These are phyloP conservation scores for Periconia sp. DNA, from an alignment of 2,329 filamentous ascomycete genomes.

Conservation along the genomic window DNA sequence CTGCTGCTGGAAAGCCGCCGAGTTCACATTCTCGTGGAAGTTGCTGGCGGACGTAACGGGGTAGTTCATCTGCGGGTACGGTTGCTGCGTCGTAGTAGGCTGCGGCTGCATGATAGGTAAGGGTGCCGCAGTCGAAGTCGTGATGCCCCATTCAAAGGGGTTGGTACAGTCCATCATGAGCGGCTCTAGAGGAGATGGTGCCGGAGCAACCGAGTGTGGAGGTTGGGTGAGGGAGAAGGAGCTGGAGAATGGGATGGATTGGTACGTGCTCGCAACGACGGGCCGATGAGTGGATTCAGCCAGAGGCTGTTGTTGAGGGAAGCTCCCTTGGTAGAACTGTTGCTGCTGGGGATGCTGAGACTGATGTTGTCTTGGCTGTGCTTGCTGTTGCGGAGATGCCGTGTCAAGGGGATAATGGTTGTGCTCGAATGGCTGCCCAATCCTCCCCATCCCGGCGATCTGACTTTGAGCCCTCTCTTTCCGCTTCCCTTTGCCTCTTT, in stretches of 20 bases:
- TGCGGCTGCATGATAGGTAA: background rate
- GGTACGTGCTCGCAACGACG: conserved; percentile 10
- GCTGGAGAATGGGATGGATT: conserved; percentile 1
- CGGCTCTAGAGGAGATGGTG: conserved; percentile 12
- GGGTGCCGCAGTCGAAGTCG: background rate
- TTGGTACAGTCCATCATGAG: conserved; percentile 10
- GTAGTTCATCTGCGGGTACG: conserved; percentile 5
- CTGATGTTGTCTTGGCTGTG: background rate
- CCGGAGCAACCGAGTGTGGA: conserved; percentile 9
- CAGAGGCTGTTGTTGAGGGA: background rate
- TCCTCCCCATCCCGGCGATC: conserved; percentile 2
- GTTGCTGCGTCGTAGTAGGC: background rate
- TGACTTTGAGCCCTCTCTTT: conserved; percentile 2
- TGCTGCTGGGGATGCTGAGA: background rate
- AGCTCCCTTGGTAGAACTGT: background rate
- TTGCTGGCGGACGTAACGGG: background rate
- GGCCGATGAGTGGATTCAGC: background rate
- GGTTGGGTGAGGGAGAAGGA: conserved; percentile 4
- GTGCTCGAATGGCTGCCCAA: conserved; percentile 7
- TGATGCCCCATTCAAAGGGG: conserved; percentile 6
- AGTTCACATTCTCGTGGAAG: background rate
- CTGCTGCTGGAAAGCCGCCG: background rate
- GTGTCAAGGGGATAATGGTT: background rate
- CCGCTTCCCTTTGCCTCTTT: conserved; percentile 7
- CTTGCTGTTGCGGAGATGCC: background rate